These are phyloP conservation scores for Neoarthrinium moseri DNA, from an alignment of 2,329 filamentous ascomycete genomes.

Conservation along the genomic window DNA sequence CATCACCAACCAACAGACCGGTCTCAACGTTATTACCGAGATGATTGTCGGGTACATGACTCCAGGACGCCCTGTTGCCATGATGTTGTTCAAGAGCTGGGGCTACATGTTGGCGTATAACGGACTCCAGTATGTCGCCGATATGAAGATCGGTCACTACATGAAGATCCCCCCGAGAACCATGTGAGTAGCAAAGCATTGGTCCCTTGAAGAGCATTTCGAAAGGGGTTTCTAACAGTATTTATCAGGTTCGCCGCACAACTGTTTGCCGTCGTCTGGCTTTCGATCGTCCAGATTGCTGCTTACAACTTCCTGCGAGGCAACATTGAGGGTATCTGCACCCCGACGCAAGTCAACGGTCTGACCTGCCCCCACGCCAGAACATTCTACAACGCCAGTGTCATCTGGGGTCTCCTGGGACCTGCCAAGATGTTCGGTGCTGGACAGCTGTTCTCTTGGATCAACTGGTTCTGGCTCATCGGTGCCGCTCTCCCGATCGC, in stretches of 20 bases:
- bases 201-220: too few relatives aligned
- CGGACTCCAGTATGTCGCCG: slow-evolving; percentile 44
- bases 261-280: slow-evolving; percentile 38
- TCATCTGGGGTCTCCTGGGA: slow-evolving; percentile 63
- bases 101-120: slow-evolving; percentile 46
- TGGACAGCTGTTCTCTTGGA: slow-evolving; percentile 44
- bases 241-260: slow-evolving; percentile 49
- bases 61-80: slow-evolving; percentile 66
- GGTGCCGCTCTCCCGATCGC: slow-evolving; percentile 46
- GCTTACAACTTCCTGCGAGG: slow-evolving; percentile 38
- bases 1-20: slow-evolving; percentile 48
- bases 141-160: slow-evolving; percentile 52
- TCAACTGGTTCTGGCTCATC: slow-evolving; percentile 57
- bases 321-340: slow-evolving; percentile 54
- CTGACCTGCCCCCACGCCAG: slow-evolving; percentile 57
- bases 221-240: too few relatives aligned
- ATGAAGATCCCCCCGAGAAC: slow-evolving; percentile 52
- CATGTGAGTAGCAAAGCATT: too few relatives aligned
- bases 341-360: slow-evolving; percentile 41
- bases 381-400: slow-evolving; percentile 59
- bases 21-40: slow-evolving; percentile 64
- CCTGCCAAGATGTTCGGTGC: slow-evolving; percentile 49
- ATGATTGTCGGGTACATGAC: slow-evolving; percentile 73
- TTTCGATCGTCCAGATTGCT: slow-evolving; percentile 35
- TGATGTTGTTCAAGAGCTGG: slow-evolving; percentile 78